These are phyloP conservation scores for Amanita phalloides DNA, from an alignment of 768 basidiomycete genomes.

Conservation along the genomic window DNA sequence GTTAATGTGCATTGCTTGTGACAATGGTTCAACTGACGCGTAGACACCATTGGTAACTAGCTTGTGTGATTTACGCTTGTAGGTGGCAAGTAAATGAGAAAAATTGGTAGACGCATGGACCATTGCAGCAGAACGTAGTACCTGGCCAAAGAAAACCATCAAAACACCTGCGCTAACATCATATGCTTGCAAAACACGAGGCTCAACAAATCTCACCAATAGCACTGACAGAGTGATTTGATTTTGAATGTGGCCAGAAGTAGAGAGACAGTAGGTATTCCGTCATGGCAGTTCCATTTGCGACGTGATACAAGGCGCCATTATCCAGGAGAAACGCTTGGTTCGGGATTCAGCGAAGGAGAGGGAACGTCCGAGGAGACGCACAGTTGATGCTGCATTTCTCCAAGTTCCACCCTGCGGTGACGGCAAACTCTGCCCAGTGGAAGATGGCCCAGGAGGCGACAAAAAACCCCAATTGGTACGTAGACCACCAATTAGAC, in stretches of 20 bases:
- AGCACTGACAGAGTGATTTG: conserved; percentile 41
- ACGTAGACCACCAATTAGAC: conserved; percentile 51
- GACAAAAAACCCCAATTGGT: conserved; percentile 75
- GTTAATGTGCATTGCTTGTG: neutral
- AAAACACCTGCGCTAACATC: conserved; percentile 39
- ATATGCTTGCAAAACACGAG: neutral
- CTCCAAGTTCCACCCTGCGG: conserved; percentile 90
- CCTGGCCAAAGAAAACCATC: conserved; percentile 61
- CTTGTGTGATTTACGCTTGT: conserved; percentile 60
- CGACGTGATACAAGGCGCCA: conserved; percentile 73
- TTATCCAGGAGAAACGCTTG: conserved; percentile 92
- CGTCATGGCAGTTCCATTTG: conserved; percentile 63
- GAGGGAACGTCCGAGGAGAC: conserved; percentile 18
- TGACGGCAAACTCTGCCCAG: conserved; percentile 89
- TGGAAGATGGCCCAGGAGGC: conserved; percentile 85
- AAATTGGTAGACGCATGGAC: conserved; percentile 91
- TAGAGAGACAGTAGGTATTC: conserved; percentile 74
- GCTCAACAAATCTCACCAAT: conserved; percentile 34
- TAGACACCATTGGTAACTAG: conserved; percentile 90
- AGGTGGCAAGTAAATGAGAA: conserved; percentile 77
- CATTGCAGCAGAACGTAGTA: conserved; percentile 86
- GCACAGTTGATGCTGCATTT: conserved; percentile 91
- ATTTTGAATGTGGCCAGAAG: conserved; percentile 56
- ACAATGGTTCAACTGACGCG: conserved; percentile 34
- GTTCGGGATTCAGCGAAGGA: neutral